Evolutionary conservation across 345 rosid species (phyloP), one percentile per base, ranked within the genome.

Genomic region (Populus euphratica): DNA sequence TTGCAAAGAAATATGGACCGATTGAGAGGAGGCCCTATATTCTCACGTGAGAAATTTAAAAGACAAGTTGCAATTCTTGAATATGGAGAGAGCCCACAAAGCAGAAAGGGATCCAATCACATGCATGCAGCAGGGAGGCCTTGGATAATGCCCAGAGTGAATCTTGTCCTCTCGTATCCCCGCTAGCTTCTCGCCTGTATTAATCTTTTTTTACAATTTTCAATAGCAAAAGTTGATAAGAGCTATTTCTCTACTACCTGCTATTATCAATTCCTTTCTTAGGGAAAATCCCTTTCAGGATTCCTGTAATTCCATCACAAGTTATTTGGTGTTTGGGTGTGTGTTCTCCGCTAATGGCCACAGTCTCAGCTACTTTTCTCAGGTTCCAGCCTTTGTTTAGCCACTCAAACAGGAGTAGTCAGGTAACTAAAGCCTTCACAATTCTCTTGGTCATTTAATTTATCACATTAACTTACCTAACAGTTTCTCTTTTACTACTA

Each of bases 341-440:
- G 29, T 20, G 68, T 25, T 18, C n/a, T 12, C 6, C 17, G 16
- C 23, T 50, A n/a, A 74, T 74, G 77, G 74, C 82, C 62, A 62
- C 82, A 1, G 63, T 79, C 27, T 79, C 74, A 59, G 74, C 78
- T 47, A 44, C 78, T 23, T 61, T 52, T 69, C 78, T 74, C 6
- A 1, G 65, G 38, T 61, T 74, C 54, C 59, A 68, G 10, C 36
- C 63, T 3, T 0, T 35, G 41, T 38, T 43, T 41, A 16, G 12
- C n/a, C 77, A 38, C 6, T 23, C 70, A 8, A 31, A 41, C 73
- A 65, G 64, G 29, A 66, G 72, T 49, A 7, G 49, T 59, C 54
- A 43, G 78, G 70, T 79, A 13, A 59, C 23, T 59, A 18, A 59
- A 52, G 17, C 27, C 35, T 12, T 25, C 14, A 17, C 23, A 0